A percentile compares a stretch with the other conserved stretches of the same genome.
phyloP scores from a whole-genome alignment of 1,284 basidiomycete species.

The Apiotrichum veenhuisii region DNA sequence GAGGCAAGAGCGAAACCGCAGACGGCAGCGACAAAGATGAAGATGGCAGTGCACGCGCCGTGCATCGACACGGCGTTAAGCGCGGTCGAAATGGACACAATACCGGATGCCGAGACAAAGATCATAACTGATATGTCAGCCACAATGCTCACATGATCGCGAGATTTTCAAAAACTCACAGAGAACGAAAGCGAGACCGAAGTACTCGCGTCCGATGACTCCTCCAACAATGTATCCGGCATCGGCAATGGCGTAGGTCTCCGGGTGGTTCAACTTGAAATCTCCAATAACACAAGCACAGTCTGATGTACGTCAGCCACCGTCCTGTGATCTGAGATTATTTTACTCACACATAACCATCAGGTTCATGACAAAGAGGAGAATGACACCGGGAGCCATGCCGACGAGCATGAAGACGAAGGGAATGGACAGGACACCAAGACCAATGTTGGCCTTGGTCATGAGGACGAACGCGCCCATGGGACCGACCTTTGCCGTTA shows the following conservation, averaged over 20 bases:
- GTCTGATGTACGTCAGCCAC: conserved; percentile 19
- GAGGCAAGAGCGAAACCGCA: conserved; percentile 31
- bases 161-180: neutral
- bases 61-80: conserved; percentile 47
- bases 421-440: conserved; percentile 36
- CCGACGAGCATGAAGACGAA: conserved; percentile 30
- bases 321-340: neutral
- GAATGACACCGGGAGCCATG: conserved; percentile 36
- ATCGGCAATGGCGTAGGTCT: conserved; percentile 35
- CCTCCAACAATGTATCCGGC: conserved; percentile 21
- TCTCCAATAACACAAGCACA: conserved; percentile 35
- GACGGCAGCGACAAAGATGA: conserved; percentile 37
- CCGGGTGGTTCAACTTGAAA: conserved; percentile 41
- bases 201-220: conserved; percentile 15
- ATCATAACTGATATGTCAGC: conserved; percentile 19
- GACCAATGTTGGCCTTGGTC: conserved; percentile 31
- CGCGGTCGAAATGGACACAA: conserved; percentile 44
- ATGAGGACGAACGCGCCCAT: conserved; percentile 22
- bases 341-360: conserved; percentile 40
- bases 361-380: conserved; percentile 36
- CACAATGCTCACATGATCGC: too few relatives aligned
- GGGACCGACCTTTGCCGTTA: conserved; percentile 16
- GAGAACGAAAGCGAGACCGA: conserved; percentile 13
- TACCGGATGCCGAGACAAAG: conserved; percentile 25
- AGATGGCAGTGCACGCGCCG: conserved; percentile 45